Base-by-base conservation (phyloP, 257 asterid genomes). In the Mentha longifolia region DNA sequence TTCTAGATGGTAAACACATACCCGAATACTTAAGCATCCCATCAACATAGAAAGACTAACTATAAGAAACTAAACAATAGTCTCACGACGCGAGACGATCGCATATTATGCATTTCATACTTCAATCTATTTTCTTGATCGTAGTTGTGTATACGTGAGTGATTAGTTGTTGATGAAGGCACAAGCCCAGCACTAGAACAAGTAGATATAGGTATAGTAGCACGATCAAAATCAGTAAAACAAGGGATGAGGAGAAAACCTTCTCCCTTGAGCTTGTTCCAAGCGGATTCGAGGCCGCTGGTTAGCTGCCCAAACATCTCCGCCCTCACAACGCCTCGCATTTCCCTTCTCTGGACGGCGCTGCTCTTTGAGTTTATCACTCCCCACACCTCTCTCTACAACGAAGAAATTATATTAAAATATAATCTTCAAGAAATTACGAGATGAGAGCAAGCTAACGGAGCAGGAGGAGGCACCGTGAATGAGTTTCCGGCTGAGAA, bases 191-290 rank as follows among this genome's bases (percentile, higher is more conserved):
- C 47, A 47, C 43, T n/a, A 7, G 52, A 52, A 63, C 43, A 25
- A 25, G 28, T 25, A 25, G 28, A 25, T 25, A 25, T 25, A 25
- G 28, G 28, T 25, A 11, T n/a, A n/a, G n/a, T 16, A 30, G 17
- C 43, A 25, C 5, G 54, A 72, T 58, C 63, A 71, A 54, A 22
- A 49, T 1, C 39, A 45, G 35, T 43, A 67, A 45, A 70, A 35
- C 52, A 17, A 5, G 14, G 31, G 67, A 8, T 25, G 20, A 56
- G 8, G 5, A 25, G 37, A 17, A 3, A 5, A 91, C 99, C 99
- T 94, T 86, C 98, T 72, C 96, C 99, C 82, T 89, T 94, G 80
- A 94, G 98, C 90, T 91, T 91, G 87, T 74, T 89, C 99, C 97
- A 91, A 56, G 97, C 99, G 12, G 95, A 61, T 83, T 94, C 97